These are phyloP conservation scores for Trichoderma pleuroti DNA, from an alignment of 2,329 filamentous ascomycete genomes.

Conservation along the genomic window DNA sequence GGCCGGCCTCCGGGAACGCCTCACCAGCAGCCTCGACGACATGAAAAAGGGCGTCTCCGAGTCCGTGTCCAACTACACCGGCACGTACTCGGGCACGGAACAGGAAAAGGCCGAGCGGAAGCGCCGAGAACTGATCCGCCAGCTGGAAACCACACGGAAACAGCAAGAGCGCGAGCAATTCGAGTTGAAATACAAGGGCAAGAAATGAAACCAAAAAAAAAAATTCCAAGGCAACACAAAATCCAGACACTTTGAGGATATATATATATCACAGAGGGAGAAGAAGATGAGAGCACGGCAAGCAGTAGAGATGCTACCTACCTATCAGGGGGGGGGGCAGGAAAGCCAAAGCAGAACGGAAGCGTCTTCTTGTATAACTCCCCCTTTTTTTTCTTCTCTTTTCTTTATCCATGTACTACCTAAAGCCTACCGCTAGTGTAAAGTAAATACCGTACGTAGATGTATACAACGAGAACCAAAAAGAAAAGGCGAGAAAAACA, in stretches of 20 bases:
- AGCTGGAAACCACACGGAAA: conserved; percentile 35
- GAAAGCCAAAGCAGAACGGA: background rate
- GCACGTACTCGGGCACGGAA: conserved; percentile 32
- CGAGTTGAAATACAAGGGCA: conserved; percentile 40
- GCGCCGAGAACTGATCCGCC: conserved; percentile 33
- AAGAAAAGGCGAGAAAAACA: background rate
- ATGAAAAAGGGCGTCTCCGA: conserved; percentile 39
- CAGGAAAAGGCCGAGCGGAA: conserved; percentile 36
- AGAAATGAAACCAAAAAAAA: conserved; percentile 19
- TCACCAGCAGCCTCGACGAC: conserved; percentile 34
- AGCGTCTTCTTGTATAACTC: conserved; percentile 7
- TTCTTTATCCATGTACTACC: conserved; percentile 2
- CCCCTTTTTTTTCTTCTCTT: background rate
- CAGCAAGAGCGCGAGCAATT: conserved; percentile 38
- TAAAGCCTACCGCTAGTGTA: background rate
- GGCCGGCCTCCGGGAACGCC: conserved; percentile 27
- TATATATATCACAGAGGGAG: background rate
- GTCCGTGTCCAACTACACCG: conserved; percentile 34
- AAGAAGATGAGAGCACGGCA: background rate
- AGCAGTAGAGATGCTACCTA: background rate
- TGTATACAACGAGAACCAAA: background rate
- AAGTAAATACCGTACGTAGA: conserved; percentile 6
- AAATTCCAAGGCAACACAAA: background rate
- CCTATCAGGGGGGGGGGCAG: background rate
- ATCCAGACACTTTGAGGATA: background rate